These are phyloP conservation scores for Plasmodium sp. DNA, from an alignment of 169 alveolate genomes.

Conservation along the genomic window DNA sequence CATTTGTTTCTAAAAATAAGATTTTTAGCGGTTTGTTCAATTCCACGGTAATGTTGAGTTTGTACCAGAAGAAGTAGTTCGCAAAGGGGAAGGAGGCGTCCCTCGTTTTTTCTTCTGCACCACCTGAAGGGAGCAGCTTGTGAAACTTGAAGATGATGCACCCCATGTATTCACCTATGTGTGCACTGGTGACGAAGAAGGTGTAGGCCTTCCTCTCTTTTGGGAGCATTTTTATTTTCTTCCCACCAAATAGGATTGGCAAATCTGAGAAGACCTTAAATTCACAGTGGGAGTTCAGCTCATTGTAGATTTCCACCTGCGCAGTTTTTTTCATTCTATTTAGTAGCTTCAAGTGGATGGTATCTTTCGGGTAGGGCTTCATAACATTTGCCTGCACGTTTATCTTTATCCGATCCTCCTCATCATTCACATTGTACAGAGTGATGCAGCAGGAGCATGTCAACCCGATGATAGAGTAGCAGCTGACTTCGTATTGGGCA, in stretches of 20 bases:
- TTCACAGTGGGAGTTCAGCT: conserved; percentile 39
- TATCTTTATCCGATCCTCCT: conserved; percentile 50
- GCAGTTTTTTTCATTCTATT: conserved; percentile 30
- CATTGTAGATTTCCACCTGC: conserved; percentile 37
- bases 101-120: background rate
- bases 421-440: conserved; percentile 17
- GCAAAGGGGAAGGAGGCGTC: background rate
- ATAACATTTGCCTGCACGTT: conserved; percentile 25
- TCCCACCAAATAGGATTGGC: conserved; percentile 33
- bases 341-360: conserved; percentile 14
- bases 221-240: conserved; percentile 54
- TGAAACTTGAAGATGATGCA: conserved; percentile 46
- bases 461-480: conserved; percentile 21
- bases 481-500: conserved; percentile 27
- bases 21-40: conserved; percentile 50
- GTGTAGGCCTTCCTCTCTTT: conserved; percentile 34
- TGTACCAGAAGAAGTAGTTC: conserved; percentile 63
- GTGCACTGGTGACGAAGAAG: conserved; percentile 43
- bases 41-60: conserved; percentile 13
- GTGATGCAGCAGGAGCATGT: conserved; percentile 12
- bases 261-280: conserved; percentile 59
- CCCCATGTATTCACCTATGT: conserved; percentile 66
- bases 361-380: conserved; percentile 61
- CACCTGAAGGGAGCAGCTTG: background rate
- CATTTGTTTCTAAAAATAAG: conserved; percentile 22